Evolutionary conservation across 2,329 filamentous ascomycete genomes (phyloP), one percentile per base, ranked within the genome.

Genomic region (Neoascochyta sp.): DNA sequence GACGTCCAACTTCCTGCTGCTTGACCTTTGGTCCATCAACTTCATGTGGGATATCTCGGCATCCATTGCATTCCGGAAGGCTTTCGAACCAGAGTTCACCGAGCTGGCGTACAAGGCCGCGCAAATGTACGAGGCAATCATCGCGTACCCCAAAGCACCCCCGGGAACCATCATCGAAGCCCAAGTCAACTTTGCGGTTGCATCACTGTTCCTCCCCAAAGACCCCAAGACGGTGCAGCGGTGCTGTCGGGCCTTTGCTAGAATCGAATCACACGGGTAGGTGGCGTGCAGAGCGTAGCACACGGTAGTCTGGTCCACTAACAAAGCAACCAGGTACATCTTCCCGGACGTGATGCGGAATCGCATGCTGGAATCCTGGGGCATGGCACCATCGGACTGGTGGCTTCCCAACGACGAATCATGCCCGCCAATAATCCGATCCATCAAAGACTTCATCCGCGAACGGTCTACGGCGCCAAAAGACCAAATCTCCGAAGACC

Each of bases 291-390:
- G n/a, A n/a, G n/a, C n/a, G n/a, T n/a, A n/a, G n/a, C n/a, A n/a
- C n/a, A n/a, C n/a, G n/a, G n/a, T n/a, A n/a, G n/a, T n/a, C n/a
- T n/a, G n/a, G n/a, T n/a, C n/a, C n/a, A n/a, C n/a, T n/a, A n/a
- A n/a, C n/a, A n/a, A n/a, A n/a, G n/a, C n/a, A n/a, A n/a, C n/a
- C 30, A 95, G 90, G 21, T 95, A 93, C 57, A 83, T 95, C 14
- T 89, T 86, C 47, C 83, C 89, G 1, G 69, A 78, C 16, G 76
- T 77, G 9, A 80, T 90, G 49, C 82, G 90, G 35, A 71, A 67
- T 17, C 81, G 81, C 44, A 83, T 96, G 74, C 79, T 84, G 17
- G 75, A 83, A 25, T 62, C 86, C 14, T 95, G 92, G 72, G 70
- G 75, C 37, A 76, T 86, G 9, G 78, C 81, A 12, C 78, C 88